Evolutionary conservation across 2,329 filamentous ascomycete genomes (phyloP), one percentile per base, ranked within the genome.

Genomic region (Karstenula rhodostoma): DNA sequence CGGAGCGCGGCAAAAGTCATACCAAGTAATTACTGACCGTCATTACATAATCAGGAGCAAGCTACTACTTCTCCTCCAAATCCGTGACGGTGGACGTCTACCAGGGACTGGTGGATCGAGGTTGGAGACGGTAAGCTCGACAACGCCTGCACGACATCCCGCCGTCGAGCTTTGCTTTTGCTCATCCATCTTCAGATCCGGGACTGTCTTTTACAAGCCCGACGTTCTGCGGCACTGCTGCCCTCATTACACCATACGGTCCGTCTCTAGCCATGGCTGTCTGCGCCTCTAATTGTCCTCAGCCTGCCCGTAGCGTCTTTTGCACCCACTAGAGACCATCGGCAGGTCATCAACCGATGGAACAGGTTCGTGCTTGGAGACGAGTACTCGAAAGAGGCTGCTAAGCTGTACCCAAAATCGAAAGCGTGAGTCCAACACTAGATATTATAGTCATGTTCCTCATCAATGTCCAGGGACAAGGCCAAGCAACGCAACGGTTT

Each of bases 151-250:
- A 65, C 57, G 55, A 49, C 62, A 60, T 60, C 51, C 42, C 37
- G 10, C 37, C 33, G 32, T 51, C 29, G 57, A 46, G 17, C 35
- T 37, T 43, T 52, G 17, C 13, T 57, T 55, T 47, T 53, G 52
- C 55, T 61, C 15, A 55, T 35, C 25, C 23, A 27, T 25, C 42
- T 22, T 19, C 50, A 76, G 83, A 66, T 85, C 83, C 42, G 84
- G 84, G 17, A 87, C 80, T 29, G 81, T 93, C 9, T 81, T 95
- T 51, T 95, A 95, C 78, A 88, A 92, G 62, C 91, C 92, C 15
- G 90, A 95, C 76, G 89, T 92, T 70, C 85, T 85, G 60, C 84
- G 88, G 58, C 91, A 93, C 63, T 99, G 95, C 73, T 99, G 95
- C 77, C 93, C 94, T 47, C 93, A 97, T 73, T 98, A 94, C 76